Conservation (phyloP, 495 filamentous ascomycete species). For the Talaromyces nanjingensis region DNA sequence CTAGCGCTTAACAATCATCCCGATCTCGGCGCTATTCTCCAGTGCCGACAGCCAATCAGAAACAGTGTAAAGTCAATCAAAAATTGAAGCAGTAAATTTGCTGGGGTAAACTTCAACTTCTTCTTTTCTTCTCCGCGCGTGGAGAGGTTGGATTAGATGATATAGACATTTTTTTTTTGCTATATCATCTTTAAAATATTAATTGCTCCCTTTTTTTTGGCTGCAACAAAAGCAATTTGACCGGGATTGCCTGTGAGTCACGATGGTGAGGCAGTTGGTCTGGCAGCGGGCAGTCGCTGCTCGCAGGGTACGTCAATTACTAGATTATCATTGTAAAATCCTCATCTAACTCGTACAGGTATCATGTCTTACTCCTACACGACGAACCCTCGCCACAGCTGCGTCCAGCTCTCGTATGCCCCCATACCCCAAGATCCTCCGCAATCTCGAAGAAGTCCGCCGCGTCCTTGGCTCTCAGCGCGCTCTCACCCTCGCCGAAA, state of each 20-base stretch:
- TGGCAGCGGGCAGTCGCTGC: constrained; percentile 25
- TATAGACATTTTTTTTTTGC: not conserved
- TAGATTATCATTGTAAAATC: not conserved
- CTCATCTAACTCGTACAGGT: not conserved
- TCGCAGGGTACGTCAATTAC: constrained; percentile 21
- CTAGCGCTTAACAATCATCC: not conserved
- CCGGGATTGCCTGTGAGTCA: constrained; percentile 8
- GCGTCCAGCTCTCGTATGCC: constrained; percentile 43
- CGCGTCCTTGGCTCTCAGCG: constrained; percentile 59
- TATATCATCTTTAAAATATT: not conserved
- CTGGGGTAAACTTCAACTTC: not conserved
- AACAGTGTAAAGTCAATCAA: not conserved
- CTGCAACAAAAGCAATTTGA: not conserved
- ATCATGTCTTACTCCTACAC: constrained; percentile 4
- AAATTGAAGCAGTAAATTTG: not conserved
- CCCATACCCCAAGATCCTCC: constrained; percentile 56
- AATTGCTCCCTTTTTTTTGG: not conserved
- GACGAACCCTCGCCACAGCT: constrained; percentile 25
- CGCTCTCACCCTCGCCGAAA: constrained; percentile 83
- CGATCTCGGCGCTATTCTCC: not conserved
- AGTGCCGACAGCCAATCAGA: constrained; percentile 3
- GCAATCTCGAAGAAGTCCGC: constrained; percentile 58
- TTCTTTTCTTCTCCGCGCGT: not conserved
- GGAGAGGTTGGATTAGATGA: not conserved
- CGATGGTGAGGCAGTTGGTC: constrained; percentile 30